Evolutionary conservation across 2,329 filamentous ascomycete species (phyloP), one percentile per base, ranked within the genome.

Genomic region (Apiospora sp.): DNA sequence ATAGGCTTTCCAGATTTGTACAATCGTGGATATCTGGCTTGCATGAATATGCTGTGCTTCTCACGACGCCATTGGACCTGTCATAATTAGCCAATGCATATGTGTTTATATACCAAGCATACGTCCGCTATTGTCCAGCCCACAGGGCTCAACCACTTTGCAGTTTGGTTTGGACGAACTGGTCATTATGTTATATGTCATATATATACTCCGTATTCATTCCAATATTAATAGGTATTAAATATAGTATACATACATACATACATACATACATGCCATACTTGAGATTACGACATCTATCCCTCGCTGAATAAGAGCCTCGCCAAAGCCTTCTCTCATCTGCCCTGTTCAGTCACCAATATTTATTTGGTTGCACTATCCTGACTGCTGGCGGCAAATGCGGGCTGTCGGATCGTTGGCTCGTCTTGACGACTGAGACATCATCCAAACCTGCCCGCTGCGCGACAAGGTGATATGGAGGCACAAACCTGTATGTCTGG

Each of bases 391-490:
- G 58, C 34, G 58, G 58, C 22, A 41, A 64, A 64, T 64, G 58
- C 58, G 34, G 58, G 19, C 58, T n/a, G 58, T 41, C 54, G 54
- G 54, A n/a, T 61, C 54, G 54, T 61, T 37, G 54, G 54, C 27
- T 61, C 34, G 54, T 37, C 54, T 64, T 34, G 58, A 37, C 58
- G 22, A 64, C 58, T 64, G 58, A 64, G 58, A 64, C 58, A 64
- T 19, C 58, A 41, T 64, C 34, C 58, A 41, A 41, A 64, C 58
- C 30, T 64, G 34, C 16, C 54, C 30, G 16, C 37, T 27, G 27
- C 27, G 54, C 34, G 54, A 61, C 27, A 58, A 14, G 27, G n/a
- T 58, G 27, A 61, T 34, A 22, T 61, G 54, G 54, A 61, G 54
- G 22, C 22, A 37, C 8, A 34, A 64, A 41, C 22, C 13, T 64